Percentiles rank a stretch among this genome's conserved stretches.
Conservation (phyloP, 495 filamentous ascomycete species). For the Polyplosphaeria fusca region DNA sequence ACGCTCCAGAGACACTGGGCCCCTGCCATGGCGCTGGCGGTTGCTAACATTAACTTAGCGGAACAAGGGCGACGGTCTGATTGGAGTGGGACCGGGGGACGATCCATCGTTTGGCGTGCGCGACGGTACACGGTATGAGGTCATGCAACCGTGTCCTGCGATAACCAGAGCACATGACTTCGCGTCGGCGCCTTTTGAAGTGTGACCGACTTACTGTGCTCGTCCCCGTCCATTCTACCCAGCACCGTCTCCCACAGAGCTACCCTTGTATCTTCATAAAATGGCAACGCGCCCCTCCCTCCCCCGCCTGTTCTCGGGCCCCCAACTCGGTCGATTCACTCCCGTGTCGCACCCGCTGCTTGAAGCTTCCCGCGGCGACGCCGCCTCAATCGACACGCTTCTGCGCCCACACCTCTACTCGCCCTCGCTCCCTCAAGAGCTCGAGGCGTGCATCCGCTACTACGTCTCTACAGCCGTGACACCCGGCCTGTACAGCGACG, state of each 20-base stretch:
- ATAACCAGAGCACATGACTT: no score
- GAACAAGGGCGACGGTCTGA: no score
- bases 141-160: no score
- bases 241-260: no score
- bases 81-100: no score
- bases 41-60: background rate
- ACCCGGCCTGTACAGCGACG: background rate
- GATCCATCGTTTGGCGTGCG: no score
- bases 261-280: no score
- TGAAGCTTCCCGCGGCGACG: background rate
- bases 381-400: slow-evolving; percentile 2
- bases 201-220: background rate
- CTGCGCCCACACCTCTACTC: background rate
- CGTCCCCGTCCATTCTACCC: background rate
- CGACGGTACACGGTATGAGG: no score
- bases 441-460: background rate
- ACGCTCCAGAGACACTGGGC: background rate
- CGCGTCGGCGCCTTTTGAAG: no score
- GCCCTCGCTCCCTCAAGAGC: background rate
- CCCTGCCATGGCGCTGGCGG: background rate
- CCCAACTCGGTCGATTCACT: background rate
- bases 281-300: background rate
- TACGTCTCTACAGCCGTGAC: background rate
- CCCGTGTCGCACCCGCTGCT: background rate
- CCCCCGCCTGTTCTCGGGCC: background rate